Conservation (phyloP, 352 stramenopile species). For the Blastocystis sp. region DNA sequence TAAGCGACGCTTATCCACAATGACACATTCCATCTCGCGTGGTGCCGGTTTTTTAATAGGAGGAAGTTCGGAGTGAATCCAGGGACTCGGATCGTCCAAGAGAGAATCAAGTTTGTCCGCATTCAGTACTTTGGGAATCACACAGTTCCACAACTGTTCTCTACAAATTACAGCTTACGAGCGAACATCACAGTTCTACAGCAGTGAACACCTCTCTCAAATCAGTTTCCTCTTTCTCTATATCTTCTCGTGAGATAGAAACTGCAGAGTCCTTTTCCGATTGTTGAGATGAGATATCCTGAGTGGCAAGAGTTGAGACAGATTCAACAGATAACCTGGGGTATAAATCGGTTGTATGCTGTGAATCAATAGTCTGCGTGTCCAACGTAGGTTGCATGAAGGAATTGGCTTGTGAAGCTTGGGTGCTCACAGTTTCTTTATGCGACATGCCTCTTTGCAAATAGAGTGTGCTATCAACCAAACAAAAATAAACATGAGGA, state of each 20-base stretch:
- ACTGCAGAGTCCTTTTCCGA: not conserved
- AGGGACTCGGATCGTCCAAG: not conserved
- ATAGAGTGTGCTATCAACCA: not conserved
- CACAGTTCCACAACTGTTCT: not conserved
- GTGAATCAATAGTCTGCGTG: not conserved
- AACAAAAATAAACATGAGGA: not conserved
- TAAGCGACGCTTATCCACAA: not conserved
- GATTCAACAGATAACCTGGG: not conserved
- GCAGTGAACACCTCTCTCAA: not conserved
- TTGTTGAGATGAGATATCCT: not conserved
- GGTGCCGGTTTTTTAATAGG: not conserved
- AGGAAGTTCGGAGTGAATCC: not conserved
- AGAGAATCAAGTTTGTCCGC: not conserved
- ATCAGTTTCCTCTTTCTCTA: not conserved
- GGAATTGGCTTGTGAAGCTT: not conserved
- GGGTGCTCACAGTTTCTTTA: not conserved
- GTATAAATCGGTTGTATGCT: not conserved
- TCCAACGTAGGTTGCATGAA: not conserved
- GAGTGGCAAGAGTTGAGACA: not conserved
- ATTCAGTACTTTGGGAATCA: not conserved
- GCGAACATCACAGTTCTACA: not conserved
- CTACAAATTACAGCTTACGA: not conserved
- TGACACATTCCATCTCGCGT: not conserved
- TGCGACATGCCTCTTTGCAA: not conserved
- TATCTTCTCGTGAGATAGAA: not conserved